Evolutionary conservation across 1,284 basidiomycete genomes (phyloP), one percentile per base, ranked within the genome.

Genomic region (Athelia sp.): DNA sequence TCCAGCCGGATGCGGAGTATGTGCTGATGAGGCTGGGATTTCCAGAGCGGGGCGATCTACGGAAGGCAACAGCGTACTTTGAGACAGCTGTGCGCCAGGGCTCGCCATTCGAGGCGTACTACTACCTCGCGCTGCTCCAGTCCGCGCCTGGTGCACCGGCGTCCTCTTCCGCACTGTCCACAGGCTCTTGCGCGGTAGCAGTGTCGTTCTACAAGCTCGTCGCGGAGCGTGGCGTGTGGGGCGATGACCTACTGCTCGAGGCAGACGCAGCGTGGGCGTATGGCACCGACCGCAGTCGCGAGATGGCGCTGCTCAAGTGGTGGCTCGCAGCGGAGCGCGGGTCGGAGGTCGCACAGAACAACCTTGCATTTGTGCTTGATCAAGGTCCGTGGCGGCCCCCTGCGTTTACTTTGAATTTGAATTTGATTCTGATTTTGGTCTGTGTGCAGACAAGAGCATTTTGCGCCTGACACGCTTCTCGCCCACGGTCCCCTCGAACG

Each of bases 281-380:
- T 3, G 87, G 82, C 1, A 85, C 87, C 8, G 77, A 84, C 49
- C 71, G 79, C 47, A 81, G 79, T 22, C 81, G 78, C 59, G 84
- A 90, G 57, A 72, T 78, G 49, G 89, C 90, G 1, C 81, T 97
- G 69, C 69, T 97, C n/a, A 84, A 88, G 45, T 98, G 94, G 90
- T 94, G 90, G 87, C 79, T 97, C 48, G 88, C 93, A 31, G 93
- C 93, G 3, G 97, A 99, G 70, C 75, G 90, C 55, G 97, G 97
- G 0, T 87, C 82, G 47, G 96, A 99, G 67, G 78, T 87, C 32
- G 96, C 93, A 2, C 95, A 98, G 72, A 98, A 95, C 65, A 99
- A 99, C 61, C 73, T 99, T 10, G 97, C 95, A 0, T 97, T 86
- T 64, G 78, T 96, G 50, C 72, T 99, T 44, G 94, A 98, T 62